Evolutionary conservation across 2,329 filamentous ascomycete genomes (phyloP).

Genomic region (Rhinocladiella mackenziei): DNA sequence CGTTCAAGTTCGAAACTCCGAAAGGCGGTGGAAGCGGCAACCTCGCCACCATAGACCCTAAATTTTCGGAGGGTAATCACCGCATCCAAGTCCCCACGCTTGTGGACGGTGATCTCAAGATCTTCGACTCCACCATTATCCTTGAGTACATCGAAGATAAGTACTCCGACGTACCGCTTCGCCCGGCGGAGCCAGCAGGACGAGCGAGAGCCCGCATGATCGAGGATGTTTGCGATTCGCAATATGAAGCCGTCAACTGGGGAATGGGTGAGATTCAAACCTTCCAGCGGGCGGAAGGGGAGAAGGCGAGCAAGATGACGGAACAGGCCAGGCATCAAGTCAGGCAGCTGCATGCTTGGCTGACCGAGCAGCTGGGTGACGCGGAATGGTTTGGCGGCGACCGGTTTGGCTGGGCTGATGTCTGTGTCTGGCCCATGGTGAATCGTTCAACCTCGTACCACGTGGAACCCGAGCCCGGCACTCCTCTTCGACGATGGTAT

Average conservation of each 20-base stretch:
- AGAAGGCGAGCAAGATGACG: conserved; percentile 8
- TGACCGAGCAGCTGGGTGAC: conserved; percentile 13
- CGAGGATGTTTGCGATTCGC: conserved; percentile 23
- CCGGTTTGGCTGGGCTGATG: conserved; percentile 12
- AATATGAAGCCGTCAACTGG: conserved; percentile 22
- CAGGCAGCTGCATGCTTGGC: conserved; percentile 14
- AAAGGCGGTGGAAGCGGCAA: conserved; percentile 12
- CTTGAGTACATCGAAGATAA: conserved; percentile 24
- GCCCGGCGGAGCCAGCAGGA: conserved; percentile 1
- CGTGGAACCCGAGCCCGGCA: conserved; percentile 6
- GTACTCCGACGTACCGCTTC: conserved; percentile 12
- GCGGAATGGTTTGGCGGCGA: conserved; percentile 16
- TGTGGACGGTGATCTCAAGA: conserved; percentile 15
- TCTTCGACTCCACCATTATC: conserved; percentile 25
- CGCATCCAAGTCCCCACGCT: conserved; percentile 19
- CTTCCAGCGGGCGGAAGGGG: conserved; percentile 15
- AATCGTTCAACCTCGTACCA: conserved; percentile 9
- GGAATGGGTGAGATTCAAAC: conserved; percentile 13
- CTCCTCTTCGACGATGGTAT: conserved; percentile 9
- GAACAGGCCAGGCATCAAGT: conserved; percentile 6
- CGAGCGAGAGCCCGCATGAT: conserved; percentile 19
- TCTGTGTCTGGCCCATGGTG: conserved; percentile 12
- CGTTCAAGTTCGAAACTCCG: conserved; percentile 13
- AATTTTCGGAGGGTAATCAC: conserved; percentile 3
- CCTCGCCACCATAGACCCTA: background rate